These are phyloP conservation scores for Ascochyta fabae DNA, from an alignment of 2,329 filamentous ascomycete genomes.

Conservation along the genomic window DNA sequence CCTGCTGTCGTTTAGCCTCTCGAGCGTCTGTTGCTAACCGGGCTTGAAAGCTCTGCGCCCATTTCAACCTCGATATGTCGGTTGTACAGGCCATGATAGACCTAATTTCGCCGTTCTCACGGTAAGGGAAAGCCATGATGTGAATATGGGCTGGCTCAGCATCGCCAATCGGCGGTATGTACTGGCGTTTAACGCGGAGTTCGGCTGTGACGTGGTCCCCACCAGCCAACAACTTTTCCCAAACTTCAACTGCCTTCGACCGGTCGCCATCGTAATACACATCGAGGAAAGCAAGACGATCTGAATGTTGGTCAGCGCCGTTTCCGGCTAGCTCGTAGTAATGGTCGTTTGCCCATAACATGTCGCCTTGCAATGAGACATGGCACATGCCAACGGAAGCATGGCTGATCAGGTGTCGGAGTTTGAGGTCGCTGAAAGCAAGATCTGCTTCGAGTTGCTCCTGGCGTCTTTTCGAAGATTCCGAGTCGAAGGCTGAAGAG, in stretches of 20 bases:
- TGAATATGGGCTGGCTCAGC: conserved; percentile 41
- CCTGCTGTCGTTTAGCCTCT: conserved; percentile 49
- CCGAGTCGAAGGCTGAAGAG: conserved; percentile 28
- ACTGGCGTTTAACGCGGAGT: conserved; percentile 40
- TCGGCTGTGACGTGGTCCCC: conserved; percentile 36
- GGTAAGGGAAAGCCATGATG: conserved; percentile 45
- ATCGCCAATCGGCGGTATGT: conserved; percentile 40
- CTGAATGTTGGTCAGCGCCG: conserved; percentile 23
- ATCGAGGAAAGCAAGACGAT: conserved; percentile 31
- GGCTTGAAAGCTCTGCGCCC: conserved; percentile 49
- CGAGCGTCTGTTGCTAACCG: conserved; percentile 46
- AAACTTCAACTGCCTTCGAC: conserved; percentile 31
- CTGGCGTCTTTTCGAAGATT: conserved; percentile 33
- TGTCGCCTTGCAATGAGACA: conserved; percentile 35
- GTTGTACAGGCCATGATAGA: conserved; percentile 49
- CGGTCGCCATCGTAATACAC: conserved; percentile 39
- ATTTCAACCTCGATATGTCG: conserved; percentile 50
- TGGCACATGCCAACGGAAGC: conserved; percentile 46
- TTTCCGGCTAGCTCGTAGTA: conserved; percentile 40
- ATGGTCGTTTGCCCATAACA: conserved; percentile 47
- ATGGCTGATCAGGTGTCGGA: conserved; percentile 45
- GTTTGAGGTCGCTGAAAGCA: conserved; percentile 42
- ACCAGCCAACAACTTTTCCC: conserved; percentile 33
- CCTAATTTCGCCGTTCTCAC: conserved; percentile 36
- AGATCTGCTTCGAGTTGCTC: conserved; percentile 44